Conservation (phyloP, 768 basidiomycete genomes). For the Hemileccinum impolitum region DNA sequence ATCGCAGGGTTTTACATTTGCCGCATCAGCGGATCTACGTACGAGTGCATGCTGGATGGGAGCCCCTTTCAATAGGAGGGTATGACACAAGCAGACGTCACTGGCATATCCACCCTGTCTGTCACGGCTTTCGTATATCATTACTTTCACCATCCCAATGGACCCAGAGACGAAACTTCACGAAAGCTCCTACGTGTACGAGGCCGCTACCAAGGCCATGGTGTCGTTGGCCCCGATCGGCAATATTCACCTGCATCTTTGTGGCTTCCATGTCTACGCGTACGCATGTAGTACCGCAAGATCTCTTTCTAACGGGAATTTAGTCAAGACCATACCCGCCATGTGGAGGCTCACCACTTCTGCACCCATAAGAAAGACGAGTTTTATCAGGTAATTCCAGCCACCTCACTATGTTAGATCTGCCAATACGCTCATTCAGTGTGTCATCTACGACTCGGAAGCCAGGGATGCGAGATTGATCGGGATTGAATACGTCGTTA, state of each 20-base stretch:
- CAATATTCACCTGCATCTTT: slow-evolving; percentile 28
- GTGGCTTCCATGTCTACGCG: slow-evolving; percentile 35
- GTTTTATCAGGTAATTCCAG: slow-evolving; percentile 35
- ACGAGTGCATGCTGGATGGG: too few relatives aligned
- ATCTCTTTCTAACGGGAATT: background rate
- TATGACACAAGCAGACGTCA: slow-evolving; percentile 4
- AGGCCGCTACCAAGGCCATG: slow-evolving; percentile 24
- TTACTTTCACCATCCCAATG: slow-evolving; percentile 14
- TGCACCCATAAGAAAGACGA: slow-evolving; percentile 38
- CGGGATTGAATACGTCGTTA: slow-evolving; percentile 52
- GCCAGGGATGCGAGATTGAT: slow-evolving; percentile 44
- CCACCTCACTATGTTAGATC: background rate
- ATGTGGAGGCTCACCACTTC: slow-evolving; percentile 44
- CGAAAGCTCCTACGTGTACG: slow-evolving; percentile 21
- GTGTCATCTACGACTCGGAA: slow-evolving; percentile 42
- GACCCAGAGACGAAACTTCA: slow-evolving; percentile 27
- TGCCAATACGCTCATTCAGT: slow-evolving; percentile 37
- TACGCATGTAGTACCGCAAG: slow-evolving; percentile 8
- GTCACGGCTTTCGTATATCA: background rate
- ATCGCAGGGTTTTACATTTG: too few relatives aligned
- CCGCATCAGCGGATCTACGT: too few relatives aligned
- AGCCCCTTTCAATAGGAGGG: slow-evolving; percentile 9
- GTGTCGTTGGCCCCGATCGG: slow-evolving; percentile 37
- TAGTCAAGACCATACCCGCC: slow-evolving; percentile 32
- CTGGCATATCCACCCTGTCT: background rate